These are phyloP conservation scores for Termitomyces sp. DNA, from an alignment of 768 basidiomycete genomes.

Conservation along the genomic window DNA sequence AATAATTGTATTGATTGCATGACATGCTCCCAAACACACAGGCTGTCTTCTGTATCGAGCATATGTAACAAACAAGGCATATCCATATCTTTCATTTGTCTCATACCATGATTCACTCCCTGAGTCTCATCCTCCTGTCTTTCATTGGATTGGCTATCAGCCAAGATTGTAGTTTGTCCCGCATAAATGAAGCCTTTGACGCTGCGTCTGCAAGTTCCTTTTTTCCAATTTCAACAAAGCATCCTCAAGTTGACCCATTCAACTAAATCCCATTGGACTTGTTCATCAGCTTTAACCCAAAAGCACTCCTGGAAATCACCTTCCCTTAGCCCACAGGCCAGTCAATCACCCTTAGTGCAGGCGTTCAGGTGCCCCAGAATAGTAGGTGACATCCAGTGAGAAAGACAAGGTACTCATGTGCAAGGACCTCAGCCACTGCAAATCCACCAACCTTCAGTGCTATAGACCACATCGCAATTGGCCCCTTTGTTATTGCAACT, in stretches of 20 bases:
- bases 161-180: slow-evolving; percentile 18
- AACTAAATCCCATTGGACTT: slow-evolving; percentile 22
- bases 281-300: not conserved
- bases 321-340: not conserved
- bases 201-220: slow-evolving; percentile 16
- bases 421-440: slow-evolving; percentile 24
- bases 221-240: not conserved
- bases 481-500: no score
- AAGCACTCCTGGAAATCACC: not conserved
- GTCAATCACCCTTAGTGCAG: not conserved
- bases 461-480: no score
- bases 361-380: not conserved
- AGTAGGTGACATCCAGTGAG: not conserved
- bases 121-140: slow-evolving; percentile 6
- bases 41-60: not conserved
- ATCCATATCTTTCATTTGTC: not conserved
- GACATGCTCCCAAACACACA: not conserved
- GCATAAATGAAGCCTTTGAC: slow-evolving; percentile 19
- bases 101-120: slow-evolving; percentile 3
- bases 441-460: slow-evolving; percentile 24
- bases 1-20: not conserved
- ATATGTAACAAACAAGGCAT: not conserved
- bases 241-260: not conserved
- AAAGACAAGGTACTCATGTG: not conserved
- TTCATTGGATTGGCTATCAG: slow-evolving; percentile 12